Conservation (phyloP, 768 basidiomycete species). For the Sporobolomyces phaffii region DNA sequence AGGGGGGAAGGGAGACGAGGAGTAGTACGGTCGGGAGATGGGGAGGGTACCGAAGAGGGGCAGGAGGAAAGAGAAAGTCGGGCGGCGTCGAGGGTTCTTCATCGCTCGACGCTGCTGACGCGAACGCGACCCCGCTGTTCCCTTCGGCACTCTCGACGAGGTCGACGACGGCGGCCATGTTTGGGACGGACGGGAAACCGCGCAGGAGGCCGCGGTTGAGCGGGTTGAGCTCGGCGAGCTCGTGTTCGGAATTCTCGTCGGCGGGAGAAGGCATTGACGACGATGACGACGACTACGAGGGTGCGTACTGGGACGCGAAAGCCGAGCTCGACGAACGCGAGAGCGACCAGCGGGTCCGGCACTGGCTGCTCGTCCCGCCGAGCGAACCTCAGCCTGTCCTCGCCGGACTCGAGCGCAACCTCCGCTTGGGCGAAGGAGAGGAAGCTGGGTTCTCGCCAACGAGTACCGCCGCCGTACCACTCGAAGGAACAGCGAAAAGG, state of each 20-base stretch:
- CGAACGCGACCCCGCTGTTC: neutral
- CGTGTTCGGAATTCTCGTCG: neutral
- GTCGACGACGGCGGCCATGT: neutral
- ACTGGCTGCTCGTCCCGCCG: neutral
- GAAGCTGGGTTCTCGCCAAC: constrained; percentile 4
- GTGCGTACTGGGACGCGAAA: constrained; percentile 11
- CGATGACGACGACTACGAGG: constrained; percentile 12
- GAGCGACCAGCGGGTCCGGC: neutral
- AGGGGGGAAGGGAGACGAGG: neutral
- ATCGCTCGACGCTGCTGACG: neutral
- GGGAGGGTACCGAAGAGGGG: constrained; percentile 1
- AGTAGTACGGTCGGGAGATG: neutral
- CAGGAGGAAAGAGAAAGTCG: neutral
- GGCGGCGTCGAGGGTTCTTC: no score
- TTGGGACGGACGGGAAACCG: neutral
- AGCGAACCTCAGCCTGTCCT: constrained; percentile 26
- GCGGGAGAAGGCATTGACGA: neutral
- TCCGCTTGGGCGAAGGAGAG: neutral
- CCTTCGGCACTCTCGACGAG: neutral
- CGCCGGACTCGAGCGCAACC: constrained; percentile 22
- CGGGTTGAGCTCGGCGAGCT: constrained; percentile 4
- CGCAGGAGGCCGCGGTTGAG: neutral
- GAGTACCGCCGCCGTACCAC: neutral
- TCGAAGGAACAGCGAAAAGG: neutral
- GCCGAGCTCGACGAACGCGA: constrained; percentile 1